Conservation (phyloP, 2,329 filamentous ascomycete species). For the Trichocomaceae sp. region DNA sequence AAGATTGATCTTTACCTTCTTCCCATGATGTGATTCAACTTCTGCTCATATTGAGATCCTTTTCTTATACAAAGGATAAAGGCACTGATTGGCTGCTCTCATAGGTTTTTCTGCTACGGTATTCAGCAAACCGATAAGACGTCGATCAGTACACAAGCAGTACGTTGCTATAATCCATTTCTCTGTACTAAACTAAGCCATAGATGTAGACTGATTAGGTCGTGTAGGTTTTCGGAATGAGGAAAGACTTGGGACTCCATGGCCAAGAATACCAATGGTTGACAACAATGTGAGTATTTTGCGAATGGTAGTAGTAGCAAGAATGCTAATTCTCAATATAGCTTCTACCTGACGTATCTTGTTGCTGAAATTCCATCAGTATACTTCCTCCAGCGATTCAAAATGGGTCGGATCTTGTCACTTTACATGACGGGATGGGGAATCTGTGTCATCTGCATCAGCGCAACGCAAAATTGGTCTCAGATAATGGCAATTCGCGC, state of each 20-base stretch:
- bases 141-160: slow-evolving; percentile 33
- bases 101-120: slow-evolving; percentile 38
- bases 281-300: slow-evolving; percentile 17
- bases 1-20: too few relatives aligned
- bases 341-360: slow-evolving; percentile 25
- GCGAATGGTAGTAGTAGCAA: too few relatives aligned
- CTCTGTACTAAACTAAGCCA: too few relatives aligned
- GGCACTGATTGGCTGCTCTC: too few relatives aligned
- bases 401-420: slow-evolving; percentile 21
- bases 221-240: slow-evolving; percentile 26
- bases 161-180: too few relatives aligned
- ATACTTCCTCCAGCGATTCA: slow-evolving; percentile 23
- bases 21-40: too few relatives aligned
- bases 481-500: slow-evolving; percentile 31
- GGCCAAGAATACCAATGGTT: slow-evolving; percentile 20
- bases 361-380: slow-evolving; percentile 29
- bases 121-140: slow-evolving; percentile 47
- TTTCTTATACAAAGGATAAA: too few relatives aligned
- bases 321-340: too few relatives aligned
- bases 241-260: slow-evolving; percentile 22
- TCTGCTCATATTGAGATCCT: too few relatives aligned
- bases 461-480: slow-evolving; percentile 23
- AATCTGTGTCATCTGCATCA: slow-evolving; percentile 15
- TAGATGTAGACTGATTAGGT: background rate
- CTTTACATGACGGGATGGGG: slow-evolving; percentile 27